These are phyloP conservation scores for Thyridium curvatum DNA, from an alignment of 2,329 filamentous ascomycete species.

Conservation along the genomic window DNA sequence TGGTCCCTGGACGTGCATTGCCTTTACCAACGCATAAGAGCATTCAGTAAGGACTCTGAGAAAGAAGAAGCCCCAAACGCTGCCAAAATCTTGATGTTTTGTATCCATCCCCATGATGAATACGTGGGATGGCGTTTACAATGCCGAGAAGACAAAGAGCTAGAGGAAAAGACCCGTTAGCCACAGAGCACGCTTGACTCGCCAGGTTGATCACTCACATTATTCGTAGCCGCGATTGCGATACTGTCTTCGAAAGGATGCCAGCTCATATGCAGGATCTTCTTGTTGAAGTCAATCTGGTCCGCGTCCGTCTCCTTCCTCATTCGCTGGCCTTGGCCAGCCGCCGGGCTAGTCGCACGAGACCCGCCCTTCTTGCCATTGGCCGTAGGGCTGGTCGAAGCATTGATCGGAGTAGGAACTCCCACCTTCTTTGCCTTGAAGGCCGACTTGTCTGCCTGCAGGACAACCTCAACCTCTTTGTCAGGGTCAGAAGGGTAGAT, in stretches of 20 bases:
- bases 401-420: conserved; percentile 93
- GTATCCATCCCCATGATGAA: too few relatives aligned
- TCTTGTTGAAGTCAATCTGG: conserved; percentile 99
- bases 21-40: too few relatives aligned
- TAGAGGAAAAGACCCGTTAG: too few relatives aligned
- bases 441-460: conserved; percentile 96
- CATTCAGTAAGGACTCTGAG: too few relatives aligned
- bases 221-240: conserved; percentile 98
- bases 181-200: too few relatives aligned
- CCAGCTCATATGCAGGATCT: conserved; percentile 99
- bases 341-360: conserved; percentile 79
- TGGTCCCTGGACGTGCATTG: too few relatives aligned
- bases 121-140: conserved; percentile 5
- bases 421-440: conserved; percentile 99
- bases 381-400: conserved; percentile 63
- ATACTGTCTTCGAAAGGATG: conserved; percentile 99
- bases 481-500: conserved; percentile 96
- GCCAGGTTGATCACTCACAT: too few relatives aligned
- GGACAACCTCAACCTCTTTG: conserved; percentile 93
- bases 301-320: conserved; percentile 98
- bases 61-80: too few relatives aligned
- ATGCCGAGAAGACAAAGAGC: conserved; percentile 24
- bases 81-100: too few relatives aligned
- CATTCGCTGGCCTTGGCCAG: conserved; percentile 85
- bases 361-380: conserved; percentile 85